Percentiles rank a stretch among this genome's conserved stretches.
phyloP scores from a whole-genome alignment of 805 yeast genomes.

The Ogataea kodamae region DNA sequence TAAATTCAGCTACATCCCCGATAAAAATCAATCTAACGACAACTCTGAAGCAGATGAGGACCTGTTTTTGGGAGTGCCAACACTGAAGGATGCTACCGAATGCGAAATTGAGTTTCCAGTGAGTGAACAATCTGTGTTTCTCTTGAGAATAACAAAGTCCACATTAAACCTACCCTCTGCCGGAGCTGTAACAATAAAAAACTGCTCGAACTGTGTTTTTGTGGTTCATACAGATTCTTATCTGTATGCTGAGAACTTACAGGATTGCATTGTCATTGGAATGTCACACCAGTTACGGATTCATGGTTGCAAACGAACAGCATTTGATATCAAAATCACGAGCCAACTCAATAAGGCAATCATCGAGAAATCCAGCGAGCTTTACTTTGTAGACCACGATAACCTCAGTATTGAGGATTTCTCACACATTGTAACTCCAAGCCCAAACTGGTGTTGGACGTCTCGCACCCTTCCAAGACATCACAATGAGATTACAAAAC shows the following conservation, averaged over 20 bases:
- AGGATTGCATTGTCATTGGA: slow-evolving; percentile 17
- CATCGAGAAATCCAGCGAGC: slow-evolving; percentile 24
- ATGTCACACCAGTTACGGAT: slow-evolving; percentile 28
- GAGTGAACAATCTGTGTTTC: slow-evolving; percentile 7
- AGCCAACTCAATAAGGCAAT: slow-evolving; percentile 21
- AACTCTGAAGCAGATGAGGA: neutral
- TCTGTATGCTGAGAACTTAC: slow-evolving; percentile 17
- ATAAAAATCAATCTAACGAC: neutral
- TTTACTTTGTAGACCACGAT: slow-evolving; percentile 13
- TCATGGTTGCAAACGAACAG: slow-evolving; percentile 14
- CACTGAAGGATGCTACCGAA: slow-evolving; percentile 2
- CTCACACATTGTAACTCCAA: slow-evolving; percentile 21
- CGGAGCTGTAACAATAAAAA: slow-evolving; percentile 22
- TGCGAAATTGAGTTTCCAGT: neutral
- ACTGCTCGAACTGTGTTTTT: slow-evolving; percentile 16
- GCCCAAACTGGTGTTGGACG: slow-evolving; percentile 19
- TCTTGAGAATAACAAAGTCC: slow-evolving; percentile 12
- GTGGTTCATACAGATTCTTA: slow-evolving; percentile 20
- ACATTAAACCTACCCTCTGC: slow-evolving; percentile 14
- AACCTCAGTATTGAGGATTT: slow-evolving; percentile 30
- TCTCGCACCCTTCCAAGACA: too few relatives aligned
- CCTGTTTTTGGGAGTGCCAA: slow-evolving; percentile 9
- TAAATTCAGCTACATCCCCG: slow-evolving; percentile 22
- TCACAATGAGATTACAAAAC: too few relatives aligned
- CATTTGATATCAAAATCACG: slow-evolving; percentile 15